A percentile compares a stretch with the other conserved stretches of the same genome.
These are phyloP conservation scores for Sordaria brevicollis DNA, from an alignment of 495 filamentous ascomycete species.

Conservation along the genomic window DNA sequence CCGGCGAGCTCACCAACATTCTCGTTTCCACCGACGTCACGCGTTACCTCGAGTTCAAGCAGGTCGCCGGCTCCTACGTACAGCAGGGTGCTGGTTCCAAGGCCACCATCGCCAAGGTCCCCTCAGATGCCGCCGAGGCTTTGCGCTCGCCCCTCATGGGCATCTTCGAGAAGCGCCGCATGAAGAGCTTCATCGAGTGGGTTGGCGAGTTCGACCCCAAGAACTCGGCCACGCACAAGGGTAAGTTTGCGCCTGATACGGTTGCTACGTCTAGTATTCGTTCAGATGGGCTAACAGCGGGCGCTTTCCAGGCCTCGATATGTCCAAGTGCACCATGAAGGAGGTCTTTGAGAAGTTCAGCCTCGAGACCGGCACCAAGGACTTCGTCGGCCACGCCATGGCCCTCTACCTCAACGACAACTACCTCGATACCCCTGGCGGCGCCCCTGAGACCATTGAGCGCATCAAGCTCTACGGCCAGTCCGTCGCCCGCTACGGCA, in stretches of 20 bases:
- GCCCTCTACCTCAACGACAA: conserved; percentile 83
- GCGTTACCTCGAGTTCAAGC: conserved; percentile 95
- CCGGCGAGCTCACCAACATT: conserved; percentile 96
- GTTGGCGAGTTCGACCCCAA: conserved; percentile 81
- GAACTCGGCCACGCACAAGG: conserved; percentile 78
- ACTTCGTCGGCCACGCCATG: conserved; percentile 98
- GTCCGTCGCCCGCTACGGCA: conserved; percentile 95
- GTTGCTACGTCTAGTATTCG: not conserved
- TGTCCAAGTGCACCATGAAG: conserved; percentile 75
- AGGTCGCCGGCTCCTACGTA: conserved; percentile 95
- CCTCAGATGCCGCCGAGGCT: conserved; percentile 85
- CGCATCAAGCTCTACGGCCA: conserved; percentile 95
- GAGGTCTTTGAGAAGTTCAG: conserved; percentile 97
- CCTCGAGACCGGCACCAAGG: conserved; percentile 80
- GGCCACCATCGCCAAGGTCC: conserved; percentile 92
- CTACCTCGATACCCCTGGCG: conserved; percentile 64
- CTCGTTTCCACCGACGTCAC: conserved; percentile 95
- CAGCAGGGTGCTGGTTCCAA: conserved; percentile 73
- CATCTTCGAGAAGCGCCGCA: conserved; percentile 91
- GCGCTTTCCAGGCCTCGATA: conserved; percentile 58
- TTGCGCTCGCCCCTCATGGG: conserved; percentile 91
- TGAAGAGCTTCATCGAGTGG: conserved; percentile 96
- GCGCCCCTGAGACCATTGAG: conserved; percentile 76
- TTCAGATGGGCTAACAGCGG: not conserved
- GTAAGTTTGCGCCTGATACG: conserved; percentile 34